Evolutionary conservation across 768 basidiomycete species (phyloP), one percentile per base, ranked within the genome.

Genomic region (Pulveroboletus sp.): DNA sequence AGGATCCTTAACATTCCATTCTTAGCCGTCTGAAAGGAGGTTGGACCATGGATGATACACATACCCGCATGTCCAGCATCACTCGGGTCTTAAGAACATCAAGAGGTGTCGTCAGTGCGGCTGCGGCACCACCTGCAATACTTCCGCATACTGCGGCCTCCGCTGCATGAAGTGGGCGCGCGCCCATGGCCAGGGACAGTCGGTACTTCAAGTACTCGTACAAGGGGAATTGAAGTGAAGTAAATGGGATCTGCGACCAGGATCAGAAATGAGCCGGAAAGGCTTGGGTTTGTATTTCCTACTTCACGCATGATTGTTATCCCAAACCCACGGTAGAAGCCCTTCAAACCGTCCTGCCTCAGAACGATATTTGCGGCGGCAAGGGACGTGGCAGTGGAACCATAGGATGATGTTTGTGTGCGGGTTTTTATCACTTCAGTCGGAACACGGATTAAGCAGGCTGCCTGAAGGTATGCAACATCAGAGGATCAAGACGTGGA

Each of bases 31-130:
- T 25, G 34, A 37, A 17, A 16, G 23, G n/a, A 36, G 8, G n/a
- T n/a, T n/a, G n/a, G 24, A 23, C 4, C 24, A 34, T 35, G 17
- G 17, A 35, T n/a, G 41, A 24, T 4, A 12, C 19, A 66, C 81
- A 45, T 57, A 94, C 94, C 61, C 85, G 76, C 45, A 89, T 75
- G 60, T 95, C 94, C 8, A 98, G 78, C 97, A 99, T 99, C 37
- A 97, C 87, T 16, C 97, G 80, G 1, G 97, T 99, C 67, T 99
- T 99, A 29, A 97, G 77, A 2, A 98, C 97, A 61, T 99, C 97
- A 25, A 99, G 73, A 1, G 97, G 97, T 0, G 97, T 98, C 2
- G 97, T 98, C 31, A 87, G 56, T 0, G 86, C 90, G 1, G 94
- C 95, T 6, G 94, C 94, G 23, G 90, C 71, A 0, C 88, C 95